Conservation (phyloP, 306 rosid genomes). For the Clitoria ternatea region DNA sequence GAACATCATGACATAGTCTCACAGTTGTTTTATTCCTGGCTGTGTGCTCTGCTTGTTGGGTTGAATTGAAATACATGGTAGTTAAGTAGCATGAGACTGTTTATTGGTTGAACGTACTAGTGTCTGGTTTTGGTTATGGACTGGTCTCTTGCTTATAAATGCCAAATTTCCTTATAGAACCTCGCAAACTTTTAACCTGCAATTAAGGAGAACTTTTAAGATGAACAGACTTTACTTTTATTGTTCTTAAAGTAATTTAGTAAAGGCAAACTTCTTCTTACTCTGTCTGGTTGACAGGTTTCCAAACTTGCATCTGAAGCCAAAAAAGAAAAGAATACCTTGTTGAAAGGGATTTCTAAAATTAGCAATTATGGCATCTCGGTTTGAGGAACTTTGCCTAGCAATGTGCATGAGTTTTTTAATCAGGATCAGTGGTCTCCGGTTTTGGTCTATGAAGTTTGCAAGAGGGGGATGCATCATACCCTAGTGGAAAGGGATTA, state of each 20-base stretch:
- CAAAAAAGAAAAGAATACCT: conserved; percentile 58
- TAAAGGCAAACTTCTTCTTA: conserved; percentile 15
- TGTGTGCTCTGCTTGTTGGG: too few species aligned
- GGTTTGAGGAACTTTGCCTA: conserved; percentile 42
- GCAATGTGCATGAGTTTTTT: conserved; percentile 8
- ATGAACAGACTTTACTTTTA: neutral
- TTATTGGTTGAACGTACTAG: too few species aligned
- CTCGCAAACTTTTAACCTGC: neutral
- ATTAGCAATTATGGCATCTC: conserved; percentile 87
- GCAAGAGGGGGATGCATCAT: neutral
- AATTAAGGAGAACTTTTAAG: neutral
- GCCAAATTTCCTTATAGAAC: neutral
- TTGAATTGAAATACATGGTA: too few species aligned
- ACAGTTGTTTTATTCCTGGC: too few species aligned
- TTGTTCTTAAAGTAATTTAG: neutral
- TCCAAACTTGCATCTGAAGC: conserved; percentile 65
- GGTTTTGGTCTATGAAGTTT: conserved; percentile 4
- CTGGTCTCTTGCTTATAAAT: too few species aligned
- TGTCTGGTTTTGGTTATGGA: too few species aligned
- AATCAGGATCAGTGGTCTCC: neutral
- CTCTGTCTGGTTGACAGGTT: conserved; percentile 53
- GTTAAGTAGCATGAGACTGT: too few species aligned
- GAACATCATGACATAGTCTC: too few species aligned
- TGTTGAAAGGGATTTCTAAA: conserved; percentile 72
- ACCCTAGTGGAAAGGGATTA: neutral